A percentile compares a stretch with the other conserved stretches of the same genome.
Conservation (phyloP, 371 early-diverging fungal species). For the Actinomortierella wolfii region DNA sequence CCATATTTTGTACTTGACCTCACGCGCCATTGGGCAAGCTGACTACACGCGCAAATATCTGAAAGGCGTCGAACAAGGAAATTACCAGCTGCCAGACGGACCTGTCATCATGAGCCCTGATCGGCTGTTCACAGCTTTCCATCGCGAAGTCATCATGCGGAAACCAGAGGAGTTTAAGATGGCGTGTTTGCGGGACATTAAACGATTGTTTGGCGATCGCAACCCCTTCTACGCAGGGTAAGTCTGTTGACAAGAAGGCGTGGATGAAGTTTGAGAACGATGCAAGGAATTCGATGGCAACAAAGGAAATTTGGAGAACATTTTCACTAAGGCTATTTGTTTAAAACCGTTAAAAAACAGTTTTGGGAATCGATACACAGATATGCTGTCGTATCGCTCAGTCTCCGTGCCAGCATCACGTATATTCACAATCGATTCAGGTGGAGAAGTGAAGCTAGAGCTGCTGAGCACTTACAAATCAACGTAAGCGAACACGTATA, state of each 20-base stretch:
- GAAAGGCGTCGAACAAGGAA: conserved; percentile 87
- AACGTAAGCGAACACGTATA: conserved; percentile 49
- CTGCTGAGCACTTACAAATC: conserved; percentile 82
- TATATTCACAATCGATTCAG: conserved; percentile 97
- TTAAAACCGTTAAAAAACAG: no score
- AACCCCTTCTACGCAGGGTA: conserved; percentile 97
- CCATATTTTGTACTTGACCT: conserved; percentile 95
- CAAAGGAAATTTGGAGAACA: no score
- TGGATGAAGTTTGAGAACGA: no score
- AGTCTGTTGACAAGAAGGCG: conserved; percentile 89
- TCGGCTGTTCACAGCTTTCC: conserved; percentile 91
- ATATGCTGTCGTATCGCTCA: conserved; percentile 94
- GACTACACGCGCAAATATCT: conserved; percentile 93
- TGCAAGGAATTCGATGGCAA: no score
- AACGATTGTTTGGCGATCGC: conserved; percentile 77
- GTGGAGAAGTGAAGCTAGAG: conserved; percentile 93
- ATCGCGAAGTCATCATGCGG: conserved; percentile 93
- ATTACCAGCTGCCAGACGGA: conserved; percentile 92
- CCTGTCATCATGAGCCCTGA: conserved; percentile 98
- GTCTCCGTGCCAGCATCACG: conserved; percentile 93
- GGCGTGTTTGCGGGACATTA: conserved; percentile 93
- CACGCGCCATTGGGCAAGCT: conserved; percentile 95
- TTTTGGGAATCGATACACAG: conserved; percentile 48
- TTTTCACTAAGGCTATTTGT: no score
- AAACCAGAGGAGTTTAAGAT: conserved; percentile 99